Conservation (phyloP, 192 early-diverging fungal genomes). For the Podila epicladia region DNA sequence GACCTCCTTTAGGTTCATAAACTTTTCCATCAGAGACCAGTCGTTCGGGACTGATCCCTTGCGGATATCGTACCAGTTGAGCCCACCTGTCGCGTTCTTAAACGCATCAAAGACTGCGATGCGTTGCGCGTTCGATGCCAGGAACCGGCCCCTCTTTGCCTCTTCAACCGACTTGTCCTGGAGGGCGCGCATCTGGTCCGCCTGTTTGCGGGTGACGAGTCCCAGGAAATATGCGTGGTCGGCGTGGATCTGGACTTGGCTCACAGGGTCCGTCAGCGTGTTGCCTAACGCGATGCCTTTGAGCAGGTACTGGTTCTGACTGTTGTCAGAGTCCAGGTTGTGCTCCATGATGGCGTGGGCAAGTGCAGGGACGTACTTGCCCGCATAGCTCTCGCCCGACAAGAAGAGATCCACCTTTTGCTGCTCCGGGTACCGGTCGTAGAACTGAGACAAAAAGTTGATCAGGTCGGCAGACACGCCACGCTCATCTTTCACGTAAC, state of each 20-base stretch:
- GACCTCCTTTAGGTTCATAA: conserved; percentile 63
- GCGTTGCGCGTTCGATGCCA: conserved; percentile 57
- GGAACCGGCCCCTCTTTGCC: conserved; percentile 61
- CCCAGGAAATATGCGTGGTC: conserved; percentile 65
- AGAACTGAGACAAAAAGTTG: conserved; percentile 77
- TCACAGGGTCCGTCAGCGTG: conserved; percentile 71
- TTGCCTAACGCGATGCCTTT: conserved; percentile 62
- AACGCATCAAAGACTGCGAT: conserved; percentile 71
- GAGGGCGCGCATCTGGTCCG: conserved; percentile 39
- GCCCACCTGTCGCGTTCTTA: conserved; percentile 69
- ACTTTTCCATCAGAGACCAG: conserved; percentile 66
- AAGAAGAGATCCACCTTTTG: conserved; percentile 68
- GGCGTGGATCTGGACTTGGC: conserved; percentile 67
- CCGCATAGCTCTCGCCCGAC: conserved; percentile 70
- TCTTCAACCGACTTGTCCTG: conserved; percentile 53
- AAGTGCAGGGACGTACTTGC: conserved; percentile 79
- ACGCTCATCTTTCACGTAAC: conserved; percentile 76
- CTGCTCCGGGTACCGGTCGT: conserved; percentile 70
- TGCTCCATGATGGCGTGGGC: conserved; percentile 67
- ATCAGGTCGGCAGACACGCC: conserved; percentile 77
- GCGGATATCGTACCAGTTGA: conserved; percentile 86
- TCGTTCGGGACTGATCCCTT: conserved; percentile 69
- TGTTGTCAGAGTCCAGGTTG: conserved; percentile 49
- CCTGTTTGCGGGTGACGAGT: conserved; percentile 58
- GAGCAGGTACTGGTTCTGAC: conserved; percentile 11